Evolutionary conservation across 2,329 filamentous ascomycete species (phyloP).

Genomic region (Aspergillus thermomutatus): DNA sequence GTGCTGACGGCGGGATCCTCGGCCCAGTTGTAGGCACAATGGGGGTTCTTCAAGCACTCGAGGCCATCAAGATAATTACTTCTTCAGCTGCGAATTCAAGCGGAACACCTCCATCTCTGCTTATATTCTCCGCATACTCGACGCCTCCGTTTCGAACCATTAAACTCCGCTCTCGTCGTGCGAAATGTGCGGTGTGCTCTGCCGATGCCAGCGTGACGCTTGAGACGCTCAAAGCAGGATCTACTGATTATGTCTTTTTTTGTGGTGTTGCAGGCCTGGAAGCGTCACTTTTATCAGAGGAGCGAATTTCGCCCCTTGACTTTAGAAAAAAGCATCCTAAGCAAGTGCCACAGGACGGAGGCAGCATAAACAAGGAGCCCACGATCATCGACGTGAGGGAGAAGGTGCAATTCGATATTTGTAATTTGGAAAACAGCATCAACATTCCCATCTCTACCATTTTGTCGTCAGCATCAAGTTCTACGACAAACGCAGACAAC

Average conservation of each 20-base stretch:
- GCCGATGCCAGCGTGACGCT: constrained; percentile 59
- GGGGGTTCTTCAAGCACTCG: constrained; percentile 87
- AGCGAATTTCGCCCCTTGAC: constrained; percentile 64
- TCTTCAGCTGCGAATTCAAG: constrained; percentile 23
- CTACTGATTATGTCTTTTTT: constrained; percentile 80
- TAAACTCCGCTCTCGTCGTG: constrained; percentile 65
- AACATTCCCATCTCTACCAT: constrained; percentile 52
- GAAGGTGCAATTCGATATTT: constrained; percentile 78
- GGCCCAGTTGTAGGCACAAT: constrained; percentile 91
- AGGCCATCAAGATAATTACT: constrained; percentile 79
- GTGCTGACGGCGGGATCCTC: constrained; percentile 87
- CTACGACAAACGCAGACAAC: background rate
- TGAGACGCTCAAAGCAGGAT: constrained; percentile 60
- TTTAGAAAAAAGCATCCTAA: constrained; percentile 45
- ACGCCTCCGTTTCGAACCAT: constrained; percentile 65
- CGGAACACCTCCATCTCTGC: constrained; percentile 32
- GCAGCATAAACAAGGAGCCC: constrained; percentile 35
- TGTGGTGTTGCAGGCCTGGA: constrained; percentile 65
- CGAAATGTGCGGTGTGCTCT: constrained; percentile 75
- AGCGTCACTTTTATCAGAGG: constrained; percentile 56
- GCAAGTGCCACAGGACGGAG: background rate
- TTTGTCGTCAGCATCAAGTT: constrained; percentile 18
- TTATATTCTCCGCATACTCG: constrained; percentile 45
- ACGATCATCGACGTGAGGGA: constrained; percentile 80
- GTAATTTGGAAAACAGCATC: constrained; percentile 69